A percentile compares a stretch with the other conserved stretches of the same genome.
Evolutionary conservation across 2,329 filamentous ascomycete genomes (phyloP).

Genomic region (Botrytis galanthina): DNA sequence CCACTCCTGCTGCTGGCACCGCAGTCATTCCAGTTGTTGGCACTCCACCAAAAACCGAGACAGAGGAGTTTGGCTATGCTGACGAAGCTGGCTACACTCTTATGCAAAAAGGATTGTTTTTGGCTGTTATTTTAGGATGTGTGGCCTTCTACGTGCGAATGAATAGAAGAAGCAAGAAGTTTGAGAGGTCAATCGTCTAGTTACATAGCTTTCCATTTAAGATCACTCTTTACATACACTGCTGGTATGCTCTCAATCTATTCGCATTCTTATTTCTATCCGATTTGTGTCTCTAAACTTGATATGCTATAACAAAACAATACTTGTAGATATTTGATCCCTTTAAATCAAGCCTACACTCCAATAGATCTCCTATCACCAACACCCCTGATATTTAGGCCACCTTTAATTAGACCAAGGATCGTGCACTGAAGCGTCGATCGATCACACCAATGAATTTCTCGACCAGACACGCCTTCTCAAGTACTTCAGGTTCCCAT

Average conservation of each 20-base stretch:
- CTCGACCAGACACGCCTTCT: neutral
- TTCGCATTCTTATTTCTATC: neutral
- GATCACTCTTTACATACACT: neutral
- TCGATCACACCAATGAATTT: neutral
- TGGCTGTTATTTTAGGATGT: slow-evolving; percentile 48
- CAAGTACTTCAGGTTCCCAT: neutral
- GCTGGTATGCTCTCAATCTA: neutral
- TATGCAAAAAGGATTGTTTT: slow-evolving; percentile 51
- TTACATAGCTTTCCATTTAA: slow-evolving; percentile 18
- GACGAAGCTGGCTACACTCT: slow-evolving; percentile 42
- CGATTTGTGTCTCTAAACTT: neutral
- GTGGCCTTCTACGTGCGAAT: slow-evolving; percentile 48
- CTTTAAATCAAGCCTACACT: neutral
- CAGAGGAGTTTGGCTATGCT: slow-evolving; percentile 24
- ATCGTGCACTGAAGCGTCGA: neutral
- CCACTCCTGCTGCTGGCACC: slow-evolving; percentile 20
- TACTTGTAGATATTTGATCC: neutral
- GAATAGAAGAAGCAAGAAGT: slow-evolving; percentile 38
- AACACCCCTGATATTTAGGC: neutral
- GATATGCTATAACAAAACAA: neutral
- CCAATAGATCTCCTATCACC: neutral
- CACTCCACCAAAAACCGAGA: neutral
- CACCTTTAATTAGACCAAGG: neutral
- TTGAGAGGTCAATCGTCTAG: slow-evolving; percentile 36
- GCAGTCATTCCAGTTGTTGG: slow-evolving; percentile 29